phyloP scores from a whole-genome alignment of 371 early-diverging fungal species.

The Mortierella sp. region DNA sequence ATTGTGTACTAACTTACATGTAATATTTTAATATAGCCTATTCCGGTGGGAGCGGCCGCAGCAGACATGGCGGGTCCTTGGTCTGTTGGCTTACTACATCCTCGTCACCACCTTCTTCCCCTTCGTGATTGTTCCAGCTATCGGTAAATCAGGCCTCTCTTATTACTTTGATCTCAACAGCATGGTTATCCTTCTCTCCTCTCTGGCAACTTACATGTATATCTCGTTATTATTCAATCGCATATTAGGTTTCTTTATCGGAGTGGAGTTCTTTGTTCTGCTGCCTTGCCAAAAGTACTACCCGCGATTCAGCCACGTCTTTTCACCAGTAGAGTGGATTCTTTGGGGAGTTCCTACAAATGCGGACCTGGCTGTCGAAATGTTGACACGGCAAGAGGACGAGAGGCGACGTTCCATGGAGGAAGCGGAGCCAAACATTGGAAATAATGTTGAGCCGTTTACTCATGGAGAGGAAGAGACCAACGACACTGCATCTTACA shows the following conservation, averaged over 20 bases:
- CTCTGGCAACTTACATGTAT: not conserved
- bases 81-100: constrained; percentile 27
- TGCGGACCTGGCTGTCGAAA: constrained; percentile 47
- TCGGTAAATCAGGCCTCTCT: constrained; percentile 27
- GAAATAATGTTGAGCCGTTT: not conserved
- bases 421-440: not conserved
- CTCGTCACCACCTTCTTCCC: constrained; percentile 36
- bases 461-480: constrained; percentile 8
- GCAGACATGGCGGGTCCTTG: constrained; percentile 53
- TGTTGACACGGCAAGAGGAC: constrained; percentile 32
- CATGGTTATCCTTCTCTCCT: not conserved
- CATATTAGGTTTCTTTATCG: constrained; percentile 32
- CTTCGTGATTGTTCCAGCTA: constrained; percentile 38
- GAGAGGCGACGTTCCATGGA: constrained; percentile 8
- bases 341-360: constrained; percentile 53
- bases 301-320: constrained; percentile 49
- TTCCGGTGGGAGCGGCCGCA: constrained; percentile 50
- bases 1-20: not conserved
- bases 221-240: not conserved
- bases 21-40: constrained; percentile 22
- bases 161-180: not conserved
- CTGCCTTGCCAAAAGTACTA: constrained; percentile 44
- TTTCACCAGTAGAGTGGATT: constrained; percentile 54
- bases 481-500: constrained; percentile 17
- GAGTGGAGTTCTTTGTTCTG: constrained; percentile 47